Conservation (phyloP, 306 rosid species). For the Glycyrrhiza uralensis region DNA sequence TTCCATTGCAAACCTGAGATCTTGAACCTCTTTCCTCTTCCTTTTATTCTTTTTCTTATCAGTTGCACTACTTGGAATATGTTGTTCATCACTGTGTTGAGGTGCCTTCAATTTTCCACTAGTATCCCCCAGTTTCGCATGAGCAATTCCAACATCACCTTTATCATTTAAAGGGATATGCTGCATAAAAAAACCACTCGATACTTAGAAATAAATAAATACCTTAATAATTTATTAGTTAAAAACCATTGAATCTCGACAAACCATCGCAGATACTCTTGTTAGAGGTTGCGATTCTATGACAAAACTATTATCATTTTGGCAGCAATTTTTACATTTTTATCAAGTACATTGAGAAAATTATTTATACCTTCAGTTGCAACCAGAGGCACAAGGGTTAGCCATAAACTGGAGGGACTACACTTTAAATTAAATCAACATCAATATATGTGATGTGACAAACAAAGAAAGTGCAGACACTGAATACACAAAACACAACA, state of each 20-base stretch:
- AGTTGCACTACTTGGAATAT: conserved; percentile 5
- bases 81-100: conserved; percentile 24
- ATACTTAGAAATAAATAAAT: background rate
- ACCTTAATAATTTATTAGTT: background rate
- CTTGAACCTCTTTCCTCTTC: conserved; percentile 70
- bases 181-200: conserved; percentile 21
- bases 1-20: conserved; percentile 65
- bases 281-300: background rate
- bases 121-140: conserved; percentile 23
- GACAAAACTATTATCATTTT: background rate
- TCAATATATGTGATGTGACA: background rate
- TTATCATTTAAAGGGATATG: conserved; percentile 32
- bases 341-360: background rate
- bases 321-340: background rate
- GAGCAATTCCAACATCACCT: conserved; percentile 19
- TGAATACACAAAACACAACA: background rate
- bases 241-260: background rate
- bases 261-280: background rate
- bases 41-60: conserved; percentile 76
- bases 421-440: background rate
- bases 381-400: background rate
- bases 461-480: background rate
- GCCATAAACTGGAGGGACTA: background rate
- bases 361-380: background rate
- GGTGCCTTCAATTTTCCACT: conserved; percentile 26